Evolutionary conservation across 495 filamentous ascomycete genomes (phyloP).

Genomic region (Penicillium egyptiacum): DNA sequence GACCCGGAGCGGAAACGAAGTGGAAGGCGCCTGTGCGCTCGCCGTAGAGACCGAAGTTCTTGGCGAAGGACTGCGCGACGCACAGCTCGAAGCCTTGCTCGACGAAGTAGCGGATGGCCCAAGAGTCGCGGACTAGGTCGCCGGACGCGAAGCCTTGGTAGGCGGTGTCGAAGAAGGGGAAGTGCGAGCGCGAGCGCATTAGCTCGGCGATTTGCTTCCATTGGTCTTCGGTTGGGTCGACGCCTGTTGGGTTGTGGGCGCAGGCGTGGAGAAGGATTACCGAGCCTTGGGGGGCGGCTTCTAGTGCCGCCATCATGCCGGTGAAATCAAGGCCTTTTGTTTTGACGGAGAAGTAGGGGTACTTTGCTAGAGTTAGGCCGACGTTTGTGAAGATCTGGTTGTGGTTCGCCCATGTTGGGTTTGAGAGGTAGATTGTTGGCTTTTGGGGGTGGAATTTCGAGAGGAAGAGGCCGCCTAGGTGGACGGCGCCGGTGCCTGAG

Average conservation of each 20-base stretch:
- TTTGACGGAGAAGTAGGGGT: slow-evolving; percentile 87
- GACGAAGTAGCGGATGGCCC: slow-evolving; percentile 90
- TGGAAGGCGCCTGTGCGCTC: slow-evolving; percentile 97
- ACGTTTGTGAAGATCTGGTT: slow-evolving; percentile 98
- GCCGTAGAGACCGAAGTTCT: slow-evolving; percentile 98
- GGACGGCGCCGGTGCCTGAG: slow-evolving; percentile 60
- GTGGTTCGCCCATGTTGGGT: slow-evolving; percentile 98
- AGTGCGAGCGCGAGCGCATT: slow-evolving; percentile 73
- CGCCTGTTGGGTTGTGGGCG: slow-evolving; percentile 97
- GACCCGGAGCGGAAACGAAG: slow-evolving; percentile 73
- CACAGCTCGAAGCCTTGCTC: slow-evolving; percentile 94
- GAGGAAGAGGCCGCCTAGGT: slow-evolving; percentile 58
- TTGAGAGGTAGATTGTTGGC: slow-evolving; percentile 81
- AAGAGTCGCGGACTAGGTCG: slow-evolving; percentile 78
- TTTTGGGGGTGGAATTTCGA: slow-evolving; percentile 54
- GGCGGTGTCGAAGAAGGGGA: slow-evolving; percentile 98
- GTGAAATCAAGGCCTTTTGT: slow-evolving; percentile 91
- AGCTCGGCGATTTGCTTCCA: slow-evolving; percentile 85
- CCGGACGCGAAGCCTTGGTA: slow-evolving; percentile 99
- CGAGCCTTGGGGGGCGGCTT: slow-evolving; percentile 68
- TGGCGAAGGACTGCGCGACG: slow-evolving; percentile 94
- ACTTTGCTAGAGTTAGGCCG: slow-evolving; percentile 68
- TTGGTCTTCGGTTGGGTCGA: slow-evolving; percentile 91
- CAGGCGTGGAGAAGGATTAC: slow-evolving; percentile 94
- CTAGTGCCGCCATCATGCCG: slow-evolving; percentile 73